Evolutionary conservation across 1,284 basidiomycete genomes (phyloP).

Genomic region (Cryptococcus sp.): DNA sequence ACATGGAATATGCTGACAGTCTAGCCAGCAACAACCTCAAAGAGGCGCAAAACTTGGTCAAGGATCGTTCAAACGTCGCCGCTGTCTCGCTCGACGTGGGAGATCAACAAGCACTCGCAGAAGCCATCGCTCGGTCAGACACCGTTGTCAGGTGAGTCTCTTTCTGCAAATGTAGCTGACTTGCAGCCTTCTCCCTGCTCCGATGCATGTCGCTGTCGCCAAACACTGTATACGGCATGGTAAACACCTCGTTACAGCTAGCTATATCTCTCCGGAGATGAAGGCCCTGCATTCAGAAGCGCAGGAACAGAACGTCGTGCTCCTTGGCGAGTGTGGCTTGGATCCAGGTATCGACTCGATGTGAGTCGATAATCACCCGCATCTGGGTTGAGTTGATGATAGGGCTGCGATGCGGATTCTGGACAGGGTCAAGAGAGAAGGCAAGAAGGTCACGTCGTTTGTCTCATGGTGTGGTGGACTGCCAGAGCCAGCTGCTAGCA

Average conservation of each 20-base stretch:
- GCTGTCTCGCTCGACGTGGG: constrained; percentile 61
- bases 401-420: constrained; percentile 79
- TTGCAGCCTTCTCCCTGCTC: constrained; percentile 69
- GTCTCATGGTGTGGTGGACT: constrained; percentile 91
- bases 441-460: constrained; percentile 67
- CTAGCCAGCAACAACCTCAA: constrained; percentile 66
- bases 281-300: constrained; percentile 66
- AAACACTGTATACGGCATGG: constrained; percentile 65
- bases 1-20: constrained; percentile 4
- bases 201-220: constrained; percentile 71
- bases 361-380: constrained; percentile 11
- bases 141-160: constrained; percentile 60
- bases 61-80: constrained; percentile 56
- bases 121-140: constrained; percentile 57
- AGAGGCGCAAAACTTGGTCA: constrained; percentile 58
- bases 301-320: constrained; percentile 59
- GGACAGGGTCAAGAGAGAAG: constrained; percentile 54
- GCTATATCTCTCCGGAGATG: constrained; percentile 84
- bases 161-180: background rate
- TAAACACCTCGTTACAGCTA: constrained; percentile 85
- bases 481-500: constrained; percentile 66
- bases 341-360: constrained; percentile 93
- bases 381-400: constrained; percentile 8
- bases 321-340: constrained; percentile 88
- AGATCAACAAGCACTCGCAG: constrained; percentile 52